Base-by-base conservation (phyloP, 2,329 filamentous ascomycete species). In the Cryphonectria carpinicola region DNA sequence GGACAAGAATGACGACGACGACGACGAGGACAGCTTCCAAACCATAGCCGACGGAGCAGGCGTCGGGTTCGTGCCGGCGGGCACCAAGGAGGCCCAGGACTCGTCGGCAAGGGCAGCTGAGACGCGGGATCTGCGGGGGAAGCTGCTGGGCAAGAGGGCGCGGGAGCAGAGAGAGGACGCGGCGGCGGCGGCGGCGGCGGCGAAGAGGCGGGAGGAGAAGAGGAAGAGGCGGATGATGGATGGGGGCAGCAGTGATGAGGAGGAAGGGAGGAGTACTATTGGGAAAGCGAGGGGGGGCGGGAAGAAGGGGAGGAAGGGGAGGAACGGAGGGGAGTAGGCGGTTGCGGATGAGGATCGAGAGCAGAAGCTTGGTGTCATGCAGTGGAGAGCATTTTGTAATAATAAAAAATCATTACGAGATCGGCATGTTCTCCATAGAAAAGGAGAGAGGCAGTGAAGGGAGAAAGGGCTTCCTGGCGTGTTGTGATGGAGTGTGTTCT, bases 161-260 rank as follows among this genome's bases (percentile, higher is more conserved):
- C n/a, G 71, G 68, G 28, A 67, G 72, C 25, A 71, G 64, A 67
- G 43, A 60, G 72, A 69, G 65, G 71, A 67, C n/a, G 74, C 73
- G 25, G 70, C 72, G 0, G 13, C 83, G 14, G 80, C 77, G 32
- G n/a, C n/a, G n/a, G 70, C 73, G 0, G 13, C 83, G 14, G 80
- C 77, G 25, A 83, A 80, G 56, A 68, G 46, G 66, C 66, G 62
- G 58, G 66, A 49, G 66, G 64, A 65, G 64, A 69, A 73, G 70
- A 70, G 83, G 1, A 82, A 82, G 0, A 85, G n/a, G 46, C 46
- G 75, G 19, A 84, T 76, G 69, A 85, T 83, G 1, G 83, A 83
- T 0, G 82, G 81, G 43, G 83, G 78, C 65, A 83, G 73, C 22
- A 85, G 78, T 68, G 79, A 81, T 25, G 79, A 80, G 67, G 77